A percentile compares a stretch with the other conserved stretches of the same genome.
Conservation (phyloP, 2,329 filamentous ascomycete species). For the Alternaria incomplexa region DNA sequence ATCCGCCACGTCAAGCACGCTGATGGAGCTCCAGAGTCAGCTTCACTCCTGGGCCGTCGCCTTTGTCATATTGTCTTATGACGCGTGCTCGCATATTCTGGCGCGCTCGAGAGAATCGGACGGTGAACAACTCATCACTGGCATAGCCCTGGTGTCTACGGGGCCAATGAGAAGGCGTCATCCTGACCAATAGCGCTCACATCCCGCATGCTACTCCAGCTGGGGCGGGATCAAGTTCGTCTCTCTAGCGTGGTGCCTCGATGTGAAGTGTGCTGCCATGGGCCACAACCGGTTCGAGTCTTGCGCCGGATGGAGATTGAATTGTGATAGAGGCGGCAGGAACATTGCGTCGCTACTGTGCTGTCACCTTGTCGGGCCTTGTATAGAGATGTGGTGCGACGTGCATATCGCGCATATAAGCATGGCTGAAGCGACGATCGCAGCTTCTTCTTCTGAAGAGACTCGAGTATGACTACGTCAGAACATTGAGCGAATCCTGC, state of each 20-base stretch:
- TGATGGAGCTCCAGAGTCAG: slow-evolving; percentile 12
- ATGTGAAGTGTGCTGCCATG: slow-evolving; percentile 28
- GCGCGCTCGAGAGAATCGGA: slow-evolving; percentile 19
- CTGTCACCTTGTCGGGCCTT: slow-evolving; percentile 20
- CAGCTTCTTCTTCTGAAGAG: not conserved
- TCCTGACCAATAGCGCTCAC: slow-evolving; percentile 7
- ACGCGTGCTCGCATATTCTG: slow-evolving; percentile 29
- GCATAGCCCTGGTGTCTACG: slow-evolving; percentile 20
- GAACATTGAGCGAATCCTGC: not conserved
- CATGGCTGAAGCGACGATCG: slow-evolving; percentile 24
- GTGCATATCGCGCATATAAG: slow-evolving; percentile 35
- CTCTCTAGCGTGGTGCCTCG: slow-evolving; percentile 20
- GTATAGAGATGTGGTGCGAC: slow-evolving; percentile 30
- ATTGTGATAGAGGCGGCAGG: slow-evolving; percentile 27
- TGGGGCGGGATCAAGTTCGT: slow-evolving; percentile 13
- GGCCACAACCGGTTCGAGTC: slow-evolving; percentile 28
- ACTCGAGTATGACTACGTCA: not conserved
- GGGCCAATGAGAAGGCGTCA: slow-evolving; percentile 26
- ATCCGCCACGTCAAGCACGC: slow-evolving; percentile 17
- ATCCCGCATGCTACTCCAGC: slow-evolving; percentile 15
- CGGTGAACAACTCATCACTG: slow-evolving; percentile 44
- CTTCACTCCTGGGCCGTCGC: slow-evolving; percentile 28
- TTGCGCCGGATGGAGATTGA: slow-evolving; percentile 14
- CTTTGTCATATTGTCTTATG: slow-evolving; percentile 20
- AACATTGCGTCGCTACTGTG: slow-evolving; percentile 23